A percentile compares a stretch with the other conserved stretches of the same genome.
Conservation (phyloP, 2,329 filamentous ascomycete genomes). For the Basipetospora chlamydospora region DNA sequence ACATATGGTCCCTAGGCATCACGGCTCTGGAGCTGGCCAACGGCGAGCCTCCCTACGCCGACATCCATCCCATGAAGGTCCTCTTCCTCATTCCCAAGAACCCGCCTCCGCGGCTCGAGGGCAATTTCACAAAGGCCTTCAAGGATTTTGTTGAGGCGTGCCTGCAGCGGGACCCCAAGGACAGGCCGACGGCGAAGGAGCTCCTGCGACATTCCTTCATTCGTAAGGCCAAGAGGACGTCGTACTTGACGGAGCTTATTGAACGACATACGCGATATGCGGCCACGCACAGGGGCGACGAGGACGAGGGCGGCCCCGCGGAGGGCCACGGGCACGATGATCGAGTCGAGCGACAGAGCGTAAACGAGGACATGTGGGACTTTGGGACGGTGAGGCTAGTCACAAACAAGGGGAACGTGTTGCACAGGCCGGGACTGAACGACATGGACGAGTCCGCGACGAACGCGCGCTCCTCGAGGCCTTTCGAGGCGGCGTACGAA, state of each 20-base stretch:
- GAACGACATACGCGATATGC: slow-evolving; percentile 82
- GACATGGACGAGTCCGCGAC: slow-evolving; percentile 69
- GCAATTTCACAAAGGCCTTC: slow-evolving; percentile 77
- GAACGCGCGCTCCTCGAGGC: slow-evolving; percentile 53
- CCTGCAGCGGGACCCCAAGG: slow-evolving; percentile 74
- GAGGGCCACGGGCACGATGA: slow-evolving; percentile 42
- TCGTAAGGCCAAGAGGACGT: slow-evolving; percentile 81
- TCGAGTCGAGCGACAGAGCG: slow-evolving; percentile 36
- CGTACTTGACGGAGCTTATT: slow-evolving; percentile 92
- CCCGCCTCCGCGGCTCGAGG: slow-evolving; percentile 69
- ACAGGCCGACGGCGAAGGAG: slow-evolving; percentile 75
- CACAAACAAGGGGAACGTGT: slow-evolving; percentile 45
- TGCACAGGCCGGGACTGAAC: slow-evolving; percentile 43
- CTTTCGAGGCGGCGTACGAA: slow-evolving; percentile 30
- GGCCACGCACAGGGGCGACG: slow-evolving; percentile 59
- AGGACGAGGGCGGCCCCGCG: slow-evolving; percentile 43
- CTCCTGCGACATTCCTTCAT: slow-evolving; percentile 84
- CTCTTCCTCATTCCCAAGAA: slow-evolving; percentile 86
- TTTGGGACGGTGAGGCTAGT: slow-evolving; percentile 87
- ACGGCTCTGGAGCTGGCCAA: slow-evolving; percentile 82
- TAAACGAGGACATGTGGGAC: slow-evolving; percentile 87
- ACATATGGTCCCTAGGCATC: slow-evolving; percentile 87
- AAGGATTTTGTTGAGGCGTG: slow-evolving; percentile 79
- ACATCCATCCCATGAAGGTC: slow-evolving; percentile 86
- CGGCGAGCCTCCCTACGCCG: slow-evolving; percentile 76